These are phyloP conservation scores for Avena atlantica DNA, from an alignment of 176 grass and related monocot species.

Conservation along the genomic window DNA sequence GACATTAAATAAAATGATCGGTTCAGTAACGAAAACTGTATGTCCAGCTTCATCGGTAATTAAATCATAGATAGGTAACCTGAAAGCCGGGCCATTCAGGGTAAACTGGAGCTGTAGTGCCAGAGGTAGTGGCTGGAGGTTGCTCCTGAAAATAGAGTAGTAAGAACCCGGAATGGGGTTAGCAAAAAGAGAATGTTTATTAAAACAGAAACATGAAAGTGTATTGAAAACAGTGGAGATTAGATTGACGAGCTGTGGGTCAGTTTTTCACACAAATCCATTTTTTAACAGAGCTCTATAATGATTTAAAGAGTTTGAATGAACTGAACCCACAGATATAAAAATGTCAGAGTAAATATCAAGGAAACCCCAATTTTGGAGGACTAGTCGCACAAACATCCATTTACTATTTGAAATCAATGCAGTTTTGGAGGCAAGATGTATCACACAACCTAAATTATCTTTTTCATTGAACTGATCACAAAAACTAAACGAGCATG, in stretches of 20 bases:
- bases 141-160: constrained; percentile 67
- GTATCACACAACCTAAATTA: neutral
- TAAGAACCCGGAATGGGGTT: constrained; percentile 16
- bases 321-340: neutral
- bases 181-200: constrained; percentile 27
- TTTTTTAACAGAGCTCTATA: neutral
- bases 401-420: neutral
- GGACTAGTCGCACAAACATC: neutral
- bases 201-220: neutral
- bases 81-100: constrained; percentile 93
- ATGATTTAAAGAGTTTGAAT: neutral
- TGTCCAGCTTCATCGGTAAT: constrained; percentile 11
- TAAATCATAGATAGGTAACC: constrained; percentile 45
- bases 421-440: neutral
- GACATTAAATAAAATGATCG: constrained; percentile 11
- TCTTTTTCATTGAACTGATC: neutral
- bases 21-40: neutral
- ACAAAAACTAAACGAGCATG: neutral
- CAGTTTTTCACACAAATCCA: neutral
- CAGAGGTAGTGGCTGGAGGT: constrained; percentile 61
- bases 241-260: neutral
- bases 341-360: neutral
- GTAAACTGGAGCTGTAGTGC: constrained; percentile 58
- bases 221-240: constrained; percentile 1
- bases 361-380: neutral